Evolutionary conservation across 768 basidiomycete genomes (phyloP).

Genomic region (Tylopilus plumbeoviolaceoides): DNA sequence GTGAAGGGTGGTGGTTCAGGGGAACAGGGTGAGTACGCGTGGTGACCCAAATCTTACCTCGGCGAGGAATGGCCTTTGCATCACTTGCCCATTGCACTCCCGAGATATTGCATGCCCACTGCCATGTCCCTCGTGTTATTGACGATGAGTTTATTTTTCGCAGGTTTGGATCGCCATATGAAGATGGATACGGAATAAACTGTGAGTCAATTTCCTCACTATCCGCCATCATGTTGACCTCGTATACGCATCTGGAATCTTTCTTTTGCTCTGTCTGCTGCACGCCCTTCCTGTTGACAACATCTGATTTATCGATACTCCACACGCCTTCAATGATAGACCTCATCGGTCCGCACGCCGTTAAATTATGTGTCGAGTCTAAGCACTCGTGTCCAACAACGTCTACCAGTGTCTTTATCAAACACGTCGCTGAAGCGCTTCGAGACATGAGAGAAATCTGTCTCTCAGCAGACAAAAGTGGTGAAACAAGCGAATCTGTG

Average conservation of each 20-base stretch:
- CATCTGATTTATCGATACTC: not conserved
- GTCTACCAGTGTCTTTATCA: conserved; percentile 66
- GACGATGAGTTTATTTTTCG: not conserved
- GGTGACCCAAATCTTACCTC: not conserved
- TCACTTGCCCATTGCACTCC: not conserved
- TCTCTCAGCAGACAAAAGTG: conserved; percentile 6
- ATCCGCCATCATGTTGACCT: not conserved
- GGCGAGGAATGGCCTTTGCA: not conserved
- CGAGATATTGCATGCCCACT: not conserved
- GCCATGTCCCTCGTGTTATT: not conserved
- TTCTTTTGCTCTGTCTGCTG: not conserved
- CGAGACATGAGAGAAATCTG: conserved; percentile 66
- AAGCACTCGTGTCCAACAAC: conserved; percentile 69
- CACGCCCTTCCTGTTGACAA: not conserved
- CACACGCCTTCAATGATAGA: conserved; percentile 42
- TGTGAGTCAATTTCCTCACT: conserved; percentile 46
- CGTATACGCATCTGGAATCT: not conserved
- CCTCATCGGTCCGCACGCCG: conserved; percentile 66
- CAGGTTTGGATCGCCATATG: conserved; percentile 75
- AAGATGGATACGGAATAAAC: conserved; percentile 91
- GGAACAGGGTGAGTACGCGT: conserved; percentile 67
- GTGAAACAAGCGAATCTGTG: conserved; percentile 3
- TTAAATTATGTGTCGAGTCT: conserved; percentile 94
- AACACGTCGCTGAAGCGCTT: conserved; percentile 57
- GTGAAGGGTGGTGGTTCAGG: conserved; percentile 78